Conservation (phyloP, 768 basidiomycete genomes). For the Tricholoma sp. region DNA sequence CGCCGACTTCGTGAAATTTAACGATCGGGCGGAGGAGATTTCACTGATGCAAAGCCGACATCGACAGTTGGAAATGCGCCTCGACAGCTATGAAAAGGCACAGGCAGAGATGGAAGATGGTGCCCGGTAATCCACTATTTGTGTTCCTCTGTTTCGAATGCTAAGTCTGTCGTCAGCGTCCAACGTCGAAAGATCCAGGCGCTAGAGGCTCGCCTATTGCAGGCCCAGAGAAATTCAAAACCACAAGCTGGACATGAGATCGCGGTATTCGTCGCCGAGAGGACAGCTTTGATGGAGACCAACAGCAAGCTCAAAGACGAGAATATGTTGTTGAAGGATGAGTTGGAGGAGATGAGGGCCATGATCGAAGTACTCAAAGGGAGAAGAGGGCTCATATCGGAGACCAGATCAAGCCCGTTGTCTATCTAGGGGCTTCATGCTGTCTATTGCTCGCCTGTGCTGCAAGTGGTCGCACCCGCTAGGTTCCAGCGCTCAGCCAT, state of each 20-base stretch:
- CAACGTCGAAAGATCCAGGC: conserved; percentile 58
- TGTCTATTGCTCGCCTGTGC: not conserved
- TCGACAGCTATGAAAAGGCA: conserved; percentile 53
- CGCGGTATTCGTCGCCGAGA: conserved; percentile 41
- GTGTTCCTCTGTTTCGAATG: not conserved
- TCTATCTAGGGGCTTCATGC: conserved; percentile 6
- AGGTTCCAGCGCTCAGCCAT: no score
- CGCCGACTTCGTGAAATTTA: conserved; percentile 65
- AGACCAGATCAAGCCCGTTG: conserved; percentile 40
- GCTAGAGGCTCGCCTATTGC: conserved; percentile 51
- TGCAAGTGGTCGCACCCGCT: no score
- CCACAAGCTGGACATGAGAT: conserved; percentile 35
- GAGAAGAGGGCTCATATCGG: conserved; percentile 34
- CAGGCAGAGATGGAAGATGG: conserved; percentile 52
- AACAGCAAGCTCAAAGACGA: conserved; percentile 54
- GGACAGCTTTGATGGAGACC: conserved; percentile 37
- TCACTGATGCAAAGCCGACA: conserved; percentile 50
- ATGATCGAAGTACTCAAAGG: conserved; percentile 69
- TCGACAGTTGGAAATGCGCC: conserved; percentile 60
- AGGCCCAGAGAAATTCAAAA: conserved; percentile 31
- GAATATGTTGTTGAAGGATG: conserved; percentile 43
- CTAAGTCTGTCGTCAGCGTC: conserved; percentile 28
- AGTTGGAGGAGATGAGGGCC: conserved; percentile 57
- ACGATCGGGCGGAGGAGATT: conserved; percentile 56
- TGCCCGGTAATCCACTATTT: conserved; percentile 44